Evolutionary conservation across 257 asterid species (phyloP).

Genomic region (Solanum sejunctum): DNA sequence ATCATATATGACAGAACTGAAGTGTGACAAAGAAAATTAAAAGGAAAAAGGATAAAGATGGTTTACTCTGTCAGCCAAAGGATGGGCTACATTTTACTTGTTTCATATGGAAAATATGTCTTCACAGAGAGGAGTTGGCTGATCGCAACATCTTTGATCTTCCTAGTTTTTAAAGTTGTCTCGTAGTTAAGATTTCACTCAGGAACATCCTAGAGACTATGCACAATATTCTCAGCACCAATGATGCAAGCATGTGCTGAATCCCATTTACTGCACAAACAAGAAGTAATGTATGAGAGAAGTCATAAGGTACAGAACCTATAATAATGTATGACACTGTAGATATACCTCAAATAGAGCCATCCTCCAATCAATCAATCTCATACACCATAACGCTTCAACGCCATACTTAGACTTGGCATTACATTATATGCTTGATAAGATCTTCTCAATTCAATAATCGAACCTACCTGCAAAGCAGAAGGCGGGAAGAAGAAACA

Average conservation of each 20-base stretch:
- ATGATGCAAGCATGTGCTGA: not conserved
- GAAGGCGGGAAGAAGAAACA: not conserved
- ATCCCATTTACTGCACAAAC: not conserved
- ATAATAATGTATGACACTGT: not conserved
- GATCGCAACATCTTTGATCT: not conserved
- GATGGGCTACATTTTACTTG: not conserved
- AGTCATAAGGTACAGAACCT: not conserved
- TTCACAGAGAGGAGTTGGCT: not conserved
- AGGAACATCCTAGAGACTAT: not conserved
- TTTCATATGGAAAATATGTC: not conserved
- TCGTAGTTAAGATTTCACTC: not conserved
- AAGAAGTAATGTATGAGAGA: not conserved
- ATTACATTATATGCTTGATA: conserved; percentile 96
- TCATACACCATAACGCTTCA: conserved; percentile 76
- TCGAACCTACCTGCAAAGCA: conserved; percentile 75
- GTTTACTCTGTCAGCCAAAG: not conserved
- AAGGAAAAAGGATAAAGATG: not conserved
- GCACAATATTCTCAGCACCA: not conserved
- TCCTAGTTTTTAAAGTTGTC: not conserved
- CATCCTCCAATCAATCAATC: not conserved
- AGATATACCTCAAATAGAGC: not conserved
- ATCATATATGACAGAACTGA: not conserved
- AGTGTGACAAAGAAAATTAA: not conserved
- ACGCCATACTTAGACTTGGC: conserved; percentile 83
- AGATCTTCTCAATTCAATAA: conserved; percentile 86